phyloP scores from a whole-genome alignment of 1,284 basidiomycete genomes.

The Abortiporus biennis region DNA sequence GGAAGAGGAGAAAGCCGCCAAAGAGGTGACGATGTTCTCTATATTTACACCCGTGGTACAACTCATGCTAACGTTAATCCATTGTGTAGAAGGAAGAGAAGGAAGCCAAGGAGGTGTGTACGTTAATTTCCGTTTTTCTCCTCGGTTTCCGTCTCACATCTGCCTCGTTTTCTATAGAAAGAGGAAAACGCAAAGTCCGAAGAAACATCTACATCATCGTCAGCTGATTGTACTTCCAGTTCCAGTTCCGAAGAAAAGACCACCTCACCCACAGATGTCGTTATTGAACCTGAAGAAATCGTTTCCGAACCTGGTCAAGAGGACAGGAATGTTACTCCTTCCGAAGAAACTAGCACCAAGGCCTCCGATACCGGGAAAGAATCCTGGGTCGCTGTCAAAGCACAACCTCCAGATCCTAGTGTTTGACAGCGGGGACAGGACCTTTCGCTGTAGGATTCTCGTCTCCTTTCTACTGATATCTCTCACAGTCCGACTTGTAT shows the following conservation, averaged over 20 bases:
- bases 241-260: not conserved
- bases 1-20: slow-evolving; percentile 41
- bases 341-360: slow-evolving; percentile 20
- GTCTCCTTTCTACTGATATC: too few relatives aligned
- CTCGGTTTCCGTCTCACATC: slow-evolving; percentile 17
- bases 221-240: not conserved
- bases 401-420: slow-evolving; percentile 17
- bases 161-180: slow-evolving; percentile 1
- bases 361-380: slow-evolving; percentile 37
- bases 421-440: slow-evolving; percentile 6
- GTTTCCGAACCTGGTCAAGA: too few relatives aligned
- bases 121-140: slow-evolving; percentile 4
- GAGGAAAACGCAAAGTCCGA: slow-evolving; percentile 69
- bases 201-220: slow-evolving; percentile 37
- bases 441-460: too few relatives aligned
- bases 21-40: slow-evolving; percentile 23
- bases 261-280: not conserved
- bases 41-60: slow-evolving; percentile 1
- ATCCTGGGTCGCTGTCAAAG: slow-evolving; percentile 68
- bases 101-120: slow-evolving; percentile 43
- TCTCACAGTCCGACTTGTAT: too few relatives aligned
- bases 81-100: slow-evolving; percentile 30
- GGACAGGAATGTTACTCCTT: too few relatives aligned
- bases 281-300: not conserved
- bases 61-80: slow-evolving; percentile 27